Percentiles rank a stretch among this genome's conserved stretches.
Conservation (phyloP, 1,139 yeast genomes). For the Hemisphaericaspora subhashii region DNA sequence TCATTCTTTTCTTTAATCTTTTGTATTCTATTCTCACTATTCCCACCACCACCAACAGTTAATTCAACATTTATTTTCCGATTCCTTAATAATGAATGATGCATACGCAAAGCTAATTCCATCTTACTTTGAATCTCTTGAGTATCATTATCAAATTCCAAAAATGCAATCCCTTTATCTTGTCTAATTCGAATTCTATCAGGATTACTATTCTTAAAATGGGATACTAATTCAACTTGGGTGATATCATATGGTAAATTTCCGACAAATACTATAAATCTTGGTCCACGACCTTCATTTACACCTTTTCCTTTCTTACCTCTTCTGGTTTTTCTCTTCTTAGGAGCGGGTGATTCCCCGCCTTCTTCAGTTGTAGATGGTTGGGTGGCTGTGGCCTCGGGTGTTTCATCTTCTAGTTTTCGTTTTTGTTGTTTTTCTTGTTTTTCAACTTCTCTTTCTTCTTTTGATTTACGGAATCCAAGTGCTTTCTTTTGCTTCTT, state of each 20-base stretch:
- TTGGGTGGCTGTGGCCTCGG: conserved; percentile 16
- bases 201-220: conserved; percentile 74
- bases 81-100: conserved; percentile 65
- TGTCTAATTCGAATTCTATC: conserved; percentile 72
- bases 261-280: conserved; percentile 89
- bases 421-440: conserved; percentile 15
- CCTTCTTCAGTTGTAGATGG: conserved; percentile 13
- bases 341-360: conserved; percentile 38
- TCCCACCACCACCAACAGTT: conserved; percentile 98
- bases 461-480: conserved; percentile 54
- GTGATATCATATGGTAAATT: conserved; percentile 77
- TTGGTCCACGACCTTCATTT: conserved; percentile 54
- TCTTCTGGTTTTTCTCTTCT: conserved; percentile 75
- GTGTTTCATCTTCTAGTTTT: conserved; percentile 15
- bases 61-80: conserved; percentile 90
- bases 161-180: conserved; percentile 89
- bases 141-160: conserved; percentile 72
- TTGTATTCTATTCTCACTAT: conserved; percentile 63
- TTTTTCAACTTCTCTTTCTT: conserved; percentile 16
- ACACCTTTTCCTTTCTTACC: conserved; percentile 68
- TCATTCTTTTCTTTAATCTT: conserved; percentile 81
- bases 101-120: conserved; percentile 81
- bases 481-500: conserved; percentile 81
- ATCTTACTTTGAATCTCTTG: conserved; percentile 71
- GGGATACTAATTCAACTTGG: conserved; percentile 63